phyloP scores from a whole-genome alignment of 2,329 filamentous ascomycete species.

The Coniochaeta sp. region DNA sequence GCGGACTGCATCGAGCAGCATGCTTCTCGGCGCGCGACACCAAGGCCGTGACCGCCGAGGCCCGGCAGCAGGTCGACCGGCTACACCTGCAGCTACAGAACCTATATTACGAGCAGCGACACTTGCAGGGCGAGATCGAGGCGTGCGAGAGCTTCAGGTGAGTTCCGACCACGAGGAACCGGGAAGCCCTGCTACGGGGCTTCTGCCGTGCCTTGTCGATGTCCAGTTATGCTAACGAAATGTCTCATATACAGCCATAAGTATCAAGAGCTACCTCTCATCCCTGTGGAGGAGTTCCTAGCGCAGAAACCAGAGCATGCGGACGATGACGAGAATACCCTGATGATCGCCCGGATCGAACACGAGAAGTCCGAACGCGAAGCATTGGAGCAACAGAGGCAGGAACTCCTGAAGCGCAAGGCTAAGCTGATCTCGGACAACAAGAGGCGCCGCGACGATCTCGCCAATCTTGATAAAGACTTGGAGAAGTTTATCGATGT shows the following conservation, averaged over 20 bases:
- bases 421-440: conserved; percentile 62
- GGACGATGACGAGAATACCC: conserved; percentile 64
- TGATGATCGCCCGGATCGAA: conserved; percentile 87
- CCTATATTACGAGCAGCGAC: conserved; percentile 89
- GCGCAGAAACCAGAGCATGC: conserved; percentile 65
- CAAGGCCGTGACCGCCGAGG: conserved; percentile 78
- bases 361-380: conserved; percentile 83
- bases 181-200: not conserved
- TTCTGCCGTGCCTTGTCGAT: not conserved
- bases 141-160: conserved; percentile 91
- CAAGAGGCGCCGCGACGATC: conserved; percentile 86
- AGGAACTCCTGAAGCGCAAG: conserved; percentile 62
- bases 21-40: conserved; percentile 76
- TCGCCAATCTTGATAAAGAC: conserved; percentile 85
- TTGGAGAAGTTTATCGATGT: conserved; percentile 91
- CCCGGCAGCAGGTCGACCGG: conserved; percentile 82
- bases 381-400: conserved; percentile 74
- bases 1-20: conserved; percentile 75
- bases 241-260: conserved; percentile 55
- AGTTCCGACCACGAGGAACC: conserved; percentile 24
- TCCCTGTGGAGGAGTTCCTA: conserved; percentile 78
- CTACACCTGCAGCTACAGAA: conserved; percentile 92
- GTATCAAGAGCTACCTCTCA: conserved; percentile 77
- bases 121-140: conserved; percentile 81
- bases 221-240: not conserved